A percentile compares a stretch with the other conserved stretches of the same genome.
Evolutionary conservation across 768 basidiomycete genomes (phyloP).

Genomic region (Lactarius psammicola): DNA sequence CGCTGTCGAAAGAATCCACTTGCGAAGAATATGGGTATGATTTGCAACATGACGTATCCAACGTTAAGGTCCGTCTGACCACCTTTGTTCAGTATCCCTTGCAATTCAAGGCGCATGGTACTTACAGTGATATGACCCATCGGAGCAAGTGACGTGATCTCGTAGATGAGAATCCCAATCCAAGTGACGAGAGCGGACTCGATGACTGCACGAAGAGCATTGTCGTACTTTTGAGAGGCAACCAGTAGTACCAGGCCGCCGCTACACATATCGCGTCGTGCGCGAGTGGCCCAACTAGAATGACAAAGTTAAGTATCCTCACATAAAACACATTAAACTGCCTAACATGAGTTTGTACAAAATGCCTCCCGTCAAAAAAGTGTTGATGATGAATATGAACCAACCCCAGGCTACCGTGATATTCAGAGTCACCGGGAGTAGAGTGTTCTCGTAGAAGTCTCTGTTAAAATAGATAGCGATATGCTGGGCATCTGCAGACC

Average conservation of each 20-base stretch:
- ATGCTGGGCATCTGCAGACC: slow-evolving; percentile 29
- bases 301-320: not conserved
- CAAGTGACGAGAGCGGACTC: slow-evolving; percentile 33
- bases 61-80: not conserved
- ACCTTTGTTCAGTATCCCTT: not conserved
- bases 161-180: slow-evolving; percentile 32
- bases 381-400: slow-evolving; percentile 31
- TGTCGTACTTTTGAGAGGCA: not conserved
- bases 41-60: slow-evolving; percentile 7
- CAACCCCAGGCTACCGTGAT: slow-evolving; percentile 34
- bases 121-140: slow-evolving; percentile 28
- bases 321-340: not conserved
- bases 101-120: not conserved
- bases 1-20: not conserved
- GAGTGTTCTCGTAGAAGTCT: slow-evolving; percentile 23
- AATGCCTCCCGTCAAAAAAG: slow-evolving; percentile 30
- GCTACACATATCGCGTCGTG: not conserved
- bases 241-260: too few relatives aligned
- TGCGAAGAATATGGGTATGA: slow-evolving; percentile 24
- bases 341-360: slow-evolving; percentile 30
- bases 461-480: slow-evolving; percentile 25
- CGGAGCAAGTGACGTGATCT: slow-evolving; percentile 30
- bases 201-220: slow-evolving; percentile 27
- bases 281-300: not conserved
- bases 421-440: slow-evolving; percentile 27